phyloP scores from a whole-genome alignment of 768 basidiomycete genomes.

The Dacryopinax spathularia region DNA sequence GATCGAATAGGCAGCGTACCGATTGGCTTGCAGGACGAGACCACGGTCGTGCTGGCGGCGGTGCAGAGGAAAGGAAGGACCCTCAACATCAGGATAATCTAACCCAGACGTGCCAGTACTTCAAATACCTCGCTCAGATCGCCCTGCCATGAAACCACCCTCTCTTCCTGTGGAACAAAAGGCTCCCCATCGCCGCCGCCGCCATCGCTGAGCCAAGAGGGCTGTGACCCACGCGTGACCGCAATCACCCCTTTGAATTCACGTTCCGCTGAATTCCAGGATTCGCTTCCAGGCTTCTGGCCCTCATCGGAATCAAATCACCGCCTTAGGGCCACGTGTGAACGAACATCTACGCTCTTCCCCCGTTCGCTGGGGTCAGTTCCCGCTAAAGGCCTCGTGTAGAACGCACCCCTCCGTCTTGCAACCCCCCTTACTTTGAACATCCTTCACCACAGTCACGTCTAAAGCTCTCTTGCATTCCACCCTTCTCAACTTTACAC shows the following conservation, averaged over 20 bases:
- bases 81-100: no score
- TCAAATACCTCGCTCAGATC: background rate
- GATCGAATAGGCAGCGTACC: background rate
- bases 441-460: background rate
- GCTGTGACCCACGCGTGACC: background rate
- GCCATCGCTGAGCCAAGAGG: no score
- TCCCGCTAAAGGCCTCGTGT: background rate
- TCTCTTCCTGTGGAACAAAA: background rate
- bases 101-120: background rate
- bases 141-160: background rate
- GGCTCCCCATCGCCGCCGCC: no score
- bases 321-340: background rate
- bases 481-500: background rate
- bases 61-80: background rate
- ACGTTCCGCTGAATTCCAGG: background rate
- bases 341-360: background rate
- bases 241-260: background rate
- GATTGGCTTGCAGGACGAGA: background rate
- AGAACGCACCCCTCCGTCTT: background rate
- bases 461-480: background rate
- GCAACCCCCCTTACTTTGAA: background rate
- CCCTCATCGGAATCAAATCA: background rate
- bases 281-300: background rate
- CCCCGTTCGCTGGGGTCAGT: background rate
- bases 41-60: background rate